Evolutionary conservation across 108 stramenopile species (phyloP), one percentile per base, ranked within the genome.

Genomic region (Cyclotella cryptica): DNA sequence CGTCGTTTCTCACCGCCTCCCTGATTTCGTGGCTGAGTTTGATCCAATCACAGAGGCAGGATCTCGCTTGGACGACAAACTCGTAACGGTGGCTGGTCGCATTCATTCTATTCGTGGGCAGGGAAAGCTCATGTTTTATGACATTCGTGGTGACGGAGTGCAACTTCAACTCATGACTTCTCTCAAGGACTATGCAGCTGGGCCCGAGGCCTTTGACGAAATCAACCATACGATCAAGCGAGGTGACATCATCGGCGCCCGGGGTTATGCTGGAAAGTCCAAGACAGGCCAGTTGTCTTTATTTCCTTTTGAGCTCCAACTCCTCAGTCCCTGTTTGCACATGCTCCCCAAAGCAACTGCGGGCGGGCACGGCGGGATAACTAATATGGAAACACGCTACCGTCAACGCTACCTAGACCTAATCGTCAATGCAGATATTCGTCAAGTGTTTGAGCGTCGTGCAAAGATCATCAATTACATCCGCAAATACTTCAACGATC

Each of bases 321-420:
- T 99, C 35, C 87, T 99, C 24, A 94, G 97, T 66, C 99, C 99
- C 24, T 99, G 99, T 76, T 77, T 99, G 74, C 99, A 99, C 89
- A 98, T 98, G 97, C 89, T 99, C 47, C 99, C 99, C 57, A 96
- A 93, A 85, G 80, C 88, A 68, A 93, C 91, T 83, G 93, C 89
- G 30, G 90, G 89, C 8, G 77, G 74, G 24, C 69, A 83, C 59
- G 92, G 90, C 45, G 98, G 88, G 19, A 86, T 99, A 22, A 96
- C 95, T 74, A 98, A 98, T 79, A 94, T 95, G 91, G 98, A 98
- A 83, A 91, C 92, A 0, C 94, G 99, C 39, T 99, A 98, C 87
- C 94, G 99, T 42, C 94, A 99, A 84, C 88, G 99, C 18, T 98
- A 99, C 81, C 92, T 99, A 64, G 99, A 99, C 86, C 88, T 99